These are phyloP conservation scores for Davidsoniella eucalypti DNA, from an alignment of 2,329 filamentous ascomycete species.

Conservation along the genomic window DNA sequence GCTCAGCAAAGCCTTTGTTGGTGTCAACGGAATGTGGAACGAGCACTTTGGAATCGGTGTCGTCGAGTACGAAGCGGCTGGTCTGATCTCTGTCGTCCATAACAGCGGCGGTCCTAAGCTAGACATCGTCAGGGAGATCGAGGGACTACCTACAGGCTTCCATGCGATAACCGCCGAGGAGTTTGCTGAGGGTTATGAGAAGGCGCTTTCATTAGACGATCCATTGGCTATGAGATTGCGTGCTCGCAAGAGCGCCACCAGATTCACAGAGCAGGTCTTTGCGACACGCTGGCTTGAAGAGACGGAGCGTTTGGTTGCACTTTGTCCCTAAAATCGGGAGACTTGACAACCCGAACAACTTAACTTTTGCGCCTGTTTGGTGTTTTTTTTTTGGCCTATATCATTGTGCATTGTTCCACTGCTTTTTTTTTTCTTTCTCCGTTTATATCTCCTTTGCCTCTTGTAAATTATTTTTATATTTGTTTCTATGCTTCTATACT, in stretches of 20 bases:
- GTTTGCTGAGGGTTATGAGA: slow-evolving; percentile 66
- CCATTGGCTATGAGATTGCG: slow-evolving; percentile 58
- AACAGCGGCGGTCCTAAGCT: slow-evolving; percentile 82
- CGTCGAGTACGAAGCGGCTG: slow-evolving; percentile 93
- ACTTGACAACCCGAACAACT: no score
- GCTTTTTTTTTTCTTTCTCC: neutral
- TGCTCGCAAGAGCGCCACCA: slow-evolving; percentile 59
- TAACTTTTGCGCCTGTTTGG: no score
- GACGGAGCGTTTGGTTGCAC: slow-evolving; percentile 52
- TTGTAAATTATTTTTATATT: no score
- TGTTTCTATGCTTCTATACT: no score
- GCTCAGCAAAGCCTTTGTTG: slow-evolving; percentile 60
- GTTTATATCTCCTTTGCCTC: no score
- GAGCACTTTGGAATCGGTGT: slow-evolving; percentile 98
- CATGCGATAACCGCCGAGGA: slow-evolving; percentile 64
- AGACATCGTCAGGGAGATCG: slow-evolving; percentile 74
- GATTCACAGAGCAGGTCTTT: slow-evolving; percentile 84
- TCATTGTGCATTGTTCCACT: no score
- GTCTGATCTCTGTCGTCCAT: slow-evolving; percentile 83
- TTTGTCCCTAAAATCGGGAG: slow-evolving; percentile 17
- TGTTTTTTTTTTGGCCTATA: no score
- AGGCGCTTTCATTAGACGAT: slow-evolving; percentile 57
- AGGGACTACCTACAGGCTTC: slow-evolving; percentile 68
- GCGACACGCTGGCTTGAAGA: slow-evolving; percentile 59
- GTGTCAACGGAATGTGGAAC: slow-evolving; percentile 98